These are phyloP conservation scores for Chlorella vulgaris DNA, from an alignment of 139 green algal species.

Conservation along the genomic window DNA sequence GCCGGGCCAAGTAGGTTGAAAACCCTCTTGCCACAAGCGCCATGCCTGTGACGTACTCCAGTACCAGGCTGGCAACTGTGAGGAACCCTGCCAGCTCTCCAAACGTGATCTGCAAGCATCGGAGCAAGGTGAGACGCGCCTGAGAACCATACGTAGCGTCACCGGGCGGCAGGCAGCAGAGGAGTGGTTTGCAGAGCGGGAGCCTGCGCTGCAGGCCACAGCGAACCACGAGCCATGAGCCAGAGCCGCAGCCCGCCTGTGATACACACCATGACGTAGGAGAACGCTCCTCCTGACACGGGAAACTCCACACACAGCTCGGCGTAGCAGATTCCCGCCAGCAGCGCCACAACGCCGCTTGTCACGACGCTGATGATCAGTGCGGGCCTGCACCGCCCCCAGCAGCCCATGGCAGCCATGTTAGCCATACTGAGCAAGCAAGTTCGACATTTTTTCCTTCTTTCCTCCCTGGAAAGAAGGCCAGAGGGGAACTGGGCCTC, in stretches of 20 bases:
- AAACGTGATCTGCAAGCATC: conserved; percentile 43
- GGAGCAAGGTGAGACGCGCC: no score
- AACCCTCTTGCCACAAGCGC: conserved; percentile 39
- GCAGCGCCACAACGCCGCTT: conserved; percentile 7
- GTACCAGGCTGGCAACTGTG: conserved; percentile 27
- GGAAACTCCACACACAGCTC: conserved; percentile 42
- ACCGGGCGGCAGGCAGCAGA: no score
- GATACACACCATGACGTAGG: conserved; percentile 28
- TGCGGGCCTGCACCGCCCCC: conserved; percentile 19
- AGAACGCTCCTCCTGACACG: conserved; percentile 42
- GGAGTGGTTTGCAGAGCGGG: not conserved
- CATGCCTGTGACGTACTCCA: conserved; percentile 44
- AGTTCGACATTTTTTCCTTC: no score
- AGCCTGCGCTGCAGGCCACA: no score
- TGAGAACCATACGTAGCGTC: no score
- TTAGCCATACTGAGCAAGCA: not conserved
- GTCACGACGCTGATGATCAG: conserved; percentile 34
- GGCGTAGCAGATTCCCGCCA: conserved; percentile 38
- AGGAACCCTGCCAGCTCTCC: conserved; percentile 42
- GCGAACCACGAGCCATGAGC: not conserved
- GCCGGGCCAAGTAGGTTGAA: conserved; percentile 10
- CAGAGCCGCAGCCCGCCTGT: not conserved
- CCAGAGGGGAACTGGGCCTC: not conserved
- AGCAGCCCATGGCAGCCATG: not conserved
- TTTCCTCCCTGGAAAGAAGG: no score